Conservation (phyloP, 371 early-diverging fungal species). For the Mortierella sp. region DNA sequence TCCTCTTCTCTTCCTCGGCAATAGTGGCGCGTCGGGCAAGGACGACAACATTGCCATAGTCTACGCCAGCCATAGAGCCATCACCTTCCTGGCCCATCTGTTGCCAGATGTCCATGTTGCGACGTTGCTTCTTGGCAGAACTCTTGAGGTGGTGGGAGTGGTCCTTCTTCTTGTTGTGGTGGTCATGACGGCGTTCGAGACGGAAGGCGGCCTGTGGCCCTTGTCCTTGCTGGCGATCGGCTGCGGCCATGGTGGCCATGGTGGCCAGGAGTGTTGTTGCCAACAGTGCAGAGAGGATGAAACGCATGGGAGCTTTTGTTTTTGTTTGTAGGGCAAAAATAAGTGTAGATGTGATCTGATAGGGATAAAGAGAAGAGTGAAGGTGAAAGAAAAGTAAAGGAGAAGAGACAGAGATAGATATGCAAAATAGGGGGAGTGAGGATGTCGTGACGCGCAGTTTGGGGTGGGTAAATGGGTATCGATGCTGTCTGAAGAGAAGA, state of each 20-base stretch:
- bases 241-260: conserved; percentile 27
- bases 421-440: no score
- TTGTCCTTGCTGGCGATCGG: conserved; percentile 18
- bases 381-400: background rate
- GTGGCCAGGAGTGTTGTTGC: conserved; percentile 32
- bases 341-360: background rate
- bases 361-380: background rate
- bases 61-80: no score
- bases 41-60: no score
- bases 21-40: background rate
- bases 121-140: conserved; percentile 14
- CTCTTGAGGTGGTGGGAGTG: conserved; percentile 24
- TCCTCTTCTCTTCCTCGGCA: background rate
- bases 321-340: background rate
- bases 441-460: no score
- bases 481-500: background rate
- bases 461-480: no score
- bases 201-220: conserved; percentile 41
- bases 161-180: conserved; percentile 17
- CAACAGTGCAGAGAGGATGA: conserved; percentile 46
- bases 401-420: no score
- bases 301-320: conserved; percentile 21
- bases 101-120: background rate
- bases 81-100: background rate
- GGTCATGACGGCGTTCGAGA: conserved; percentile 33